Evolutionary conservation across 1,284 basidiomycete genomes (phyloP).

Genomic region (Retiboletus flavoniger): DNA sequence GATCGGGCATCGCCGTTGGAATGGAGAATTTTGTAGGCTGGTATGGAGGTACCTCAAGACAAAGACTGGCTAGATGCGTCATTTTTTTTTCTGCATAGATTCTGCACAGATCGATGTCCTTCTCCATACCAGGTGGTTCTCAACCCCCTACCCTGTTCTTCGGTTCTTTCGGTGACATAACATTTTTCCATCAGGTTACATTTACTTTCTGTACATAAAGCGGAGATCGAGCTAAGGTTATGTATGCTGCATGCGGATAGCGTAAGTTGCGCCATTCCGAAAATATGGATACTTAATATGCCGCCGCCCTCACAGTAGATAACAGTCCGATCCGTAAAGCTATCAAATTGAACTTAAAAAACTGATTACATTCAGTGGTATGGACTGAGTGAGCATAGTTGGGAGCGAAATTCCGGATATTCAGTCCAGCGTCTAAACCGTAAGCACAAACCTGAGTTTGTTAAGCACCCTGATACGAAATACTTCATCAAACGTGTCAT

Average conservation of each 20-base stretch:
- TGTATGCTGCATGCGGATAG: not conserved
- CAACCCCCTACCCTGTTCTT: not conserved
- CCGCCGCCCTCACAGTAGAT: not conserved
- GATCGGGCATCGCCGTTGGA: conserved; percentile 61
- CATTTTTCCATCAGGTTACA: not conserved
- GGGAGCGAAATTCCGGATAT: not conserved
- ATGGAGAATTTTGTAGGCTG: conserved; percentile 60
- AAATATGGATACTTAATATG: not conserved
- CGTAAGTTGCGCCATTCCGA: not conserved
- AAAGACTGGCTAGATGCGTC: conserved; percentile 48
- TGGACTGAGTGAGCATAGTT: not conserved
- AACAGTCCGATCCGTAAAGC: not conserved
- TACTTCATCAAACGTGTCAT: not conserved
- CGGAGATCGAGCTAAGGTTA: conserved; percentile 1
- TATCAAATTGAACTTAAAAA: not conserved
- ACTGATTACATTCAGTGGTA: not conserved
- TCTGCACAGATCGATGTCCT: not conserved
- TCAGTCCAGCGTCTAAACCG: not conserved
- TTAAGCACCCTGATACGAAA: not conserved
- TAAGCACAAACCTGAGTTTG: not conserved
- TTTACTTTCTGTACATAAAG: not conserved
- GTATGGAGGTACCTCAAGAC: conserved; percentile 67
- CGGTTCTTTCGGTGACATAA: not conserved
- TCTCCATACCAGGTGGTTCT: not conserved
- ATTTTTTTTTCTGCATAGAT: not conserved